Percentiles rank a stretch among this genome's conserved stretches.
phyloP scores from a whole-genome alignment of 2,329 filamentous ascomycete genomes.

The Dactylellina drechsleri region DNA sequence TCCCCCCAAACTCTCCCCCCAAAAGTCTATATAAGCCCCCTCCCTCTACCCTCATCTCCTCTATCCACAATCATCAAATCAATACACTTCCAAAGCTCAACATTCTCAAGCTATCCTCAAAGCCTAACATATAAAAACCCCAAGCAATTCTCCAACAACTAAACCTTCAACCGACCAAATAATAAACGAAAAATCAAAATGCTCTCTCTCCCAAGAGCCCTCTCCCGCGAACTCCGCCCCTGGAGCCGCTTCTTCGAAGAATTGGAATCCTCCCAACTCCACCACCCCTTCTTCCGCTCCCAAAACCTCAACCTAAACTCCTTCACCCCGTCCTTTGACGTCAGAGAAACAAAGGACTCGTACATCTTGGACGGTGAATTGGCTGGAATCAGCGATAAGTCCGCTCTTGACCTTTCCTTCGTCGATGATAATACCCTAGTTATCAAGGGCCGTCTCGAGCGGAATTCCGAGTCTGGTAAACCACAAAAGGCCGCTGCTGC shows the following conservation, averaged over 20 bases:
- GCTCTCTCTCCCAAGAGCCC: constrained; percentile 41
- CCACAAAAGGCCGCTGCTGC: constrained; percentile 1
- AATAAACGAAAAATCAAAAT: constrained; percentile 28
- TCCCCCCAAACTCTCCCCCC: not conserved
- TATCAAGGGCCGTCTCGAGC: constrained; percentile 64
- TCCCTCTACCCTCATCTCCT: not conserved
- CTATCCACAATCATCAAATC: constrained; percentile 35
- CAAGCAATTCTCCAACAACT: not conserved
- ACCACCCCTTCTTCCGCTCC: constrained; percentile 34
- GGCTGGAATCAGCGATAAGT: constrained; percentile 64
- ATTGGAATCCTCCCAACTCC: constrained; percentile 19
- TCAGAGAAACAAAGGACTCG: constrained; percentile 63
- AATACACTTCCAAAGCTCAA: not conserved
- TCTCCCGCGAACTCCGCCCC: constrained; percentile 44
- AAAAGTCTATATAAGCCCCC: constrained; percentile 34
- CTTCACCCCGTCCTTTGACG: constrained; percentile 65
- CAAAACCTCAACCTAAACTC: constrained; percentile 56
- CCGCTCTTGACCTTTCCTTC: constrained; percentile 65
- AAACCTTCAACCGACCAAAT: constrained; percentile 4
- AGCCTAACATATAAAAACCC: not conserved
- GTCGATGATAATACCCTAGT: constrained; percentile 64
- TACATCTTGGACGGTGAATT: constrained; percentile 66
- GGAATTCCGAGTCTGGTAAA: constrained; percentile 47
- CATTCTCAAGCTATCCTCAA: not conserved
- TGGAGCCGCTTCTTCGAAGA: constrained; percentile 50